Base-by-base conservation (phyloP, 2,329 filamentous ascomycete species). In the Pestalotiopsis sp. region DNA sequence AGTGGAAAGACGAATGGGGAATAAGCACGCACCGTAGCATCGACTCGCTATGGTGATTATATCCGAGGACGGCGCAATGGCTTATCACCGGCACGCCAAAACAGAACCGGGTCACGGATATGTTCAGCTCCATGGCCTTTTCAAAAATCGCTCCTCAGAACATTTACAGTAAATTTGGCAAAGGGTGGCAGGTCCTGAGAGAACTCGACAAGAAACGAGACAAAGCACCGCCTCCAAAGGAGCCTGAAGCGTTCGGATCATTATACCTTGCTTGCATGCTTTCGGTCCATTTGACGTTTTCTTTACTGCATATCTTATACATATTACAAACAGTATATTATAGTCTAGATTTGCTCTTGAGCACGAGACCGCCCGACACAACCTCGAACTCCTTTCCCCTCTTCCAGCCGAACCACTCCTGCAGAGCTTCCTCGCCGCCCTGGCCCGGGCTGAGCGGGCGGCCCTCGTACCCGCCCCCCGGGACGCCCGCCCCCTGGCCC, bases 61-160 rank as follows among this genome's bases (percentile, higher is more conserved):
- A 31, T 9, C 31, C 5, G 7, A 31, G 31, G 31, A 31, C 31
- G 31, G 31, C 7, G 31, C 31, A 31, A 7, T 31, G 31, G 31
- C 7, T 31, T 31, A 2, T 31, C 2, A 31, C 31, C 5, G 31
- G 1, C 7, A 31, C 31, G 2, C 31, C 31, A 31, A 31, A 9
- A 31, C 7, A 31, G 7, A 31, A 31, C 31, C 31, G 7, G 31
- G 31, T 31, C 31, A 31, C 31, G 27, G 95, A 98, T 74, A 83
- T 97, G 2, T 94, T 88, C 75, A 92, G 93, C 0, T 81, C 97
- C 23, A 84, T 97, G 58, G 86, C 88, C 2, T 98, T 97, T 75
- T 84, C 97, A 17, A 84, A 86, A 2, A 95, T 97, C 75, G 86
- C 86, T 69, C 94, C 93, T 2, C 97, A 96, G 78, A 88, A 87